phyloP scores from a whole-genome alignment of 192 early-diverging fungal species.

The Coemansia sp. region DNA sequence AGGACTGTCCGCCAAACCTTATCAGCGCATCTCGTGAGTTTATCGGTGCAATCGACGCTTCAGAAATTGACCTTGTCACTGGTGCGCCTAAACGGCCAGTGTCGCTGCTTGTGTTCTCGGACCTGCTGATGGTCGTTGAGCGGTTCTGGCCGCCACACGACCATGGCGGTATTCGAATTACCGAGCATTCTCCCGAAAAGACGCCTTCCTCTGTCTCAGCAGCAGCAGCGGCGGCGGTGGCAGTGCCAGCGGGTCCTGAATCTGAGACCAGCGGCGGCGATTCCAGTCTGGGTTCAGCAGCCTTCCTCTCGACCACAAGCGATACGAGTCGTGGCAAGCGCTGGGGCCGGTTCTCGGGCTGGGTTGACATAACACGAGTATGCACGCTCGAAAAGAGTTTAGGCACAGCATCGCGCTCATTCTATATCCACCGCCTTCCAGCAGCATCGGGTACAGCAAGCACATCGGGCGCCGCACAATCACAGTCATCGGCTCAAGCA shows the following conservation, averaged over 20 bases:
- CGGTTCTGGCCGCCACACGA: conserved; percentile 45
- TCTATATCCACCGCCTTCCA: conserved; percentile 43
- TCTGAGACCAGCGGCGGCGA: conserved; percentile 6
- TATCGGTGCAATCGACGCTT: conserved; percentile 46
- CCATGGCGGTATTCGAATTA: conserved; percentile 44
- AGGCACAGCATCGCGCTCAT: conserved; percentile 33
- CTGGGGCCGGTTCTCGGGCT: conserved; percentile 47
- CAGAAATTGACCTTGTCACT: conserved; percentile 49
- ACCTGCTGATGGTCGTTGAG: conserved; percentile 54
- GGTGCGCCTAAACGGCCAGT: conserved; percentile 45
- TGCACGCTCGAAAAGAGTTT: conserved; percentile 45
- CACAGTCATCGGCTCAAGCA: conserved; percentile 1
- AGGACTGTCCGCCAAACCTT: conserved; percentile 54
- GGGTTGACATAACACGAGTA: conserved; percentile 47
- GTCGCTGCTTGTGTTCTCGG: conserved; percentile 50
- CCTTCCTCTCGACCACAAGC: conserved; percentile 40
- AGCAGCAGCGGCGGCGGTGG: background rate
- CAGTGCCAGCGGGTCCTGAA: conserved; percentile 9
- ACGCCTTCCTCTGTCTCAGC: conserved; percentile 22
- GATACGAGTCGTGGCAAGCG: conserved; percentile 26
- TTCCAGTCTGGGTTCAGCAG: conserved; percentile 14
- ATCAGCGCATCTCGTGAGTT: conserved; percentile 56
- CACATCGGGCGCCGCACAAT: conserved; percentile 8
- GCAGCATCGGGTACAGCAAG: background rate
- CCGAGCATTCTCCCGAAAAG: conserved; percentile 18